Evolutionary conservation across 2,329 filamentous ascomycete species (phyloP).

Genomic region (Fusarium beomiforme): DNA sequence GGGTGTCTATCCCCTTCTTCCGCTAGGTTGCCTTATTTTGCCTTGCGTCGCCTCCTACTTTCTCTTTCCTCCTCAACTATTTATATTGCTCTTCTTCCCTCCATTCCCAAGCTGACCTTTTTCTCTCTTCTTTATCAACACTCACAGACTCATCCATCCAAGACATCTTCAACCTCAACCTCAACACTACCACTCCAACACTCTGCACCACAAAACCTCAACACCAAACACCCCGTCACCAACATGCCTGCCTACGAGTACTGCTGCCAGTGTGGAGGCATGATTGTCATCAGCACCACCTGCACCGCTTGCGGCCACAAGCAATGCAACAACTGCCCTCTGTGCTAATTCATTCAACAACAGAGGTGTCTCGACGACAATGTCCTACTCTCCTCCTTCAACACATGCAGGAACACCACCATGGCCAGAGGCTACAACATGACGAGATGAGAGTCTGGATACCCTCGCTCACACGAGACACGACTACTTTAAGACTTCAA

Average conservation of each 20-base stretch:
- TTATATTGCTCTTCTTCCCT: conserved; percentile 32
- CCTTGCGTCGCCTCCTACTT: background rate
- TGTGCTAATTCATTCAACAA: conserved; percentile 42
- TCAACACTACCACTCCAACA: conserved; percentile 1
- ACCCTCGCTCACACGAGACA: conserved; percentile 14
- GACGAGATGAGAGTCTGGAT: conserved; percentile 10
- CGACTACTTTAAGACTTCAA: conserved; percentile 24
- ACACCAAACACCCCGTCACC: conserved; percentile 17
- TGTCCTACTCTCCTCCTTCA: background rate
- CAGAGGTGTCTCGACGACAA: conserved; percentile 9
- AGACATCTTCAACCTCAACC: background rate
- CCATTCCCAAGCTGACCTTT: background rate
- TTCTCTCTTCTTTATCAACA: conserved; percentile 1
- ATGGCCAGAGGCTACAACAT: background rate
- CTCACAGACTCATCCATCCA: background rate
- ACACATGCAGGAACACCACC: background rate
- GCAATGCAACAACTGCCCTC: conserved; percentile 59
- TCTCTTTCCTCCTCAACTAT: conserved; percentile 27
- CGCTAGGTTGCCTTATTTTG: background rate
- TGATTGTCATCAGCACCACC: conserved; percentile 66
- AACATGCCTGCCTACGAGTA: conserved; percentile 60
- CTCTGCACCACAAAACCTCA: background rate
- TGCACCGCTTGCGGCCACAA: conserved; percentile 62
- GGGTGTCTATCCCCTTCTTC: conserved; percentile 11
- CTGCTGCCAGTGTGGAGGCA: conserved; percentile 65